Conservation (phyloP, 2,329 filamentous ascomycete species). For the Colletotrichum tabaci region DNA sequence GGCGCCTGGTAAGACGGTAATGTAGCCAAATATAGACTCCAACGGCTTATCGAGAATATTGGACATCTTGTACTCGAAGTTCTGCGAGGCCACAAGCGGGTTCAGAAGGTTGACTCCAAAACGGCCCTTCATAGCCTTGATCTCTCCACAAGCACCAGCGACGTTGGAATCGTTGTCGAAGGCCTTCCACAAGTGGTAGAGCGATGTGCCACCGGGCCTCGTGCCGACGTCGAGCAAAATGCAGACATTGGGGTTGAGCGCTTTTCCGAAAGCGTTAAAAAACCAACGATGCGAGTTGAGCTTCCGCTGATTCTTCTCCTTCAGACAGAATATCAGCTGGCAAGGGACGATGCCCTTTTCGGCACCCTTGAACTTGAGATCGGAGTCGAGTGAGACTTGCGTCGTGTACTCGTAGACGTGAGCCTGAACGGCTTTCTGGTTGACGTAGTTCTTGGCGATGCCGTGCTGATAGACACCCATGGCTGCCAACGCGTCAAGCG, state of each 20-base stretch:
- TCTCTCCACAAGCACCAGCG: constrained; percentile 96
- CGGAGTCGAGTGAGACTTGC: constrained; percentile 94
- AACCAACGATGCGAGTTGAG: constrained; percentile 99
- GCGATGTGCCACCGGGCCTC: constrained; percentile 86
- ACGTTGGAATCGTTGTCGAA: constrained; percentile 99
- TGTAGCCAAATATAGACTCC: constrained; percentile 98
- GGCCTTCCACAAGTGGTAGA: constrained; percentile 99
- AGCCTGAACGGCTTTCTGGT: constrained; percentile 93
- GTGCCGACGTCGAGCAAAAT: constrained; percentile 98
- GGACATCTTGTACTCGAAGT: constrained; percentile 99
- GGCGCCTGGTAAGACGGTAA: constrained; percentile 95
- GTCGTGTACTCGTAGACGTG: constrained; percentile 99
- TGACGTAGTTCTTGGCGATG: constrained; percentile 98
- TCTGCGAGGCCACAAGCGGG: constrained; percentile 94
- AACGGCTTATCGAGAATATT: constrained; percentile 98
- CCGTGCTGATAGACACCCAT: constrained; percentile 99
- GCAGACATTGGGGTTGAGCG: constrained; percentile 95
- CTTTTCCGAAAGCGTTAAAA: constrained; percentile 96
- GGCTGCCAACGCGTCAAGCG: constrained; percentile 92
- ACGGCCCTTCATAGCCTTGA: constrained; percentile 95
- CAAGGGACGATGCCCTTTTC: constrained; percentile 99
- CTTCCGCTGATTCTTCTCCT: constrained; percentile 98
- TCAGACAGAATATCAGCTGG: constrained; percentile 98
- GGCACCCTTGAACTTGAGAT: constrained; percentile 98
- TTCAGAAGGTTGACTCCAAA: constrained; percentile 88